Conservation (phyloP, 108 stramenopile genomes). For the Mediolabrus comicus region DNA sequence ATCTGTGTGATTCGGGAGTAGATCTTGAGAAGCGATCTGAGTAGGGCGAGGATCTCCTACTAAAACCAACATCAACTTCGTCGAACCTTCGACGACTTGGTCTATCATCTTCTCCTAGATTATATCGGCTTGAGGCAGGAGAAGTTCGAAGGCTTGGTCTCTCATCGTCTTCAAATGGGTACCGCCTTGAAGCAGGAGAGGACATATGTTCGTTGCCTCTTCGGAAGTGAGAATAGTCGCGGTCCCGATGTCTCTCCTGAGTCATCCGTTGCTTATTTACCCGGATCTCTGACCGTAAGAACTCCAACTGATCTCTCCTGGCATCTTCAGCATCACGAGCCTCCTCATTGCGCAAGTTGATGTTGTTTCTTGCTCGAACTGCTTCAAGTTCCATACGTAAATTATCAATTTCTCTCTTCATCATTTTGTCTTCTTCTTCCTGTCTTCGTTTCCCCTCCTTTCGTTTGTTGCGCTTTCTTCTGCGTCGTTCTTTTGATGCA, state of each 20-base stretch:
- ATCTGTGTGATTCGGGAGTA: not conserved
- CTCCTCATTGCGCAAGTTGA: not conserved
- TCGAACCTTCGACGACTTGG: not conserved
- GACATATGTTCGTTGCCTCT: too few relatives aligned
- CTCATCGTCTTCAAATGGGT: not conserved
- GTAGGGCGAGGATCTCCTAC: not conserved
- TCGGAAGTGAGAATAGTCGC: too few relatives aligned
- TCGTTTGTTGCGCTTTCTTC: slow-evolving; percentile 4
- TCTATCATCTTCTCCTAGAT: not conserved
- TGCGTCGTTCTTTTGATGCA: slow-evolving; percentile 11
- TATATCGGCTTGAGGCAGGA: not conserved
- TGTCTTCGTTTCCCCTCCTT: not conserved
- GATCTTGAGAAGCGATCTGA: not conserved
- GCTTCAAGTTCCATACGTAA: slow-evolving; percentile 9
- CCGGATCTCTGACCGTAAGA: not conserved
- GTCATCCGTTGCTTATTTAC: too few relatives aligned
- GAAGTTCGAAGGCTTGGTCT: not conserved
- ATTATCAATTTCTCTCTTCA: slow-evolving; percentile 2
- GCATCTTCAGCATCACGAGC: not conserved
- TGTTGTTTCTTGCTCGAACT: not conserved
- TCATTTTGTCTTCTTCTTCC: slow-evolving; percentile 4
- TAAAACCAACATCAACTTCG: too few relatives aligned
- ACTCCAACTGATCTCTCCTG: not conserved
- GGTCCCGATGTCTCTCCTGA: not conserved
- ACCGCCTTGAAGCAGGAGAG: too few relatives aligned